These are phyloP conservation scores for Scenedesmus sp. DNA, from an alignment of 163 green algal genomes.

Conservation along the genomic window DNA sequence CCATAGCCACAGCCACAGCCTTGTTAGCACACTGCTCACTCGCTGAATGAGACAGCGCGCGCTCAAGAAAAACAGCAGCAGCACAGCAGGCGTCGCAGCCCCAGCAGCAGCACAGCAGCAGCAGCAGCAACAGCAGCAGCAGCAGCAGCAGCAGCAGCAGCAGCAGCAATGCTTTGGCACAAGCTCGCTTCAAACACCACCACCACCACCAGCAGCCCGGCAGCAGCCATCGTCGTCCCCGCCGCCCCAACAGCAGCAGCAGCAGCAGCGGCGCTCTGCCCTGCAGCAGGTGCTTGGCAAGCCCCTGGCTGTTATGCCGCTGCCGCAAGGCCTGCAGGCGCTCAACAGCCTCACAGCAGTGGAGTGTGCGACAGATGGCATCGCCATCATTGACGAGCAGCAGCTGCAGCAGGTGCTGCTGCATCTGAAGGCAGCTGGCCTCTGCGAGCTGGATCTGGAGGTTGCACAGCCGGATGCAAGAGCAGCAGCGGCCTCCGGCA, in stretches of 20 bases:
- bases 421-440: not conserved
- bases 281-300: not conserved
- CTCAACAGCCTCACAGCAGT: not conserved
- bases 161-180: not conserved
- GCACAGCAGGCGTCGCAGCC: not conserved
- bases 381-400: not conserved
- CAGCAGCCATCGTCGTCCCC: not conserved
- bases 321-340: not conserved
- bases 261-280: not conserved
- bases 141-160: not conserved
- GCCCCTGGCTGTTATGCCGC: not conserved
- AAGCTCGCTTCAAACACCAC: not conserved
- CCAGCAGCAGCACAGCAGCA: too few species aligned
- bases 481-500: not conserved
- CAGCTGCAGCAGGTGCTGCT: not conserved
- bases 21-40: too few species aligned
- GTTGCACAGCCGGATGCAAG: not conserved
- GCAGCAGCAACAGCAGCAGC: slow-evolving; percentile 36
- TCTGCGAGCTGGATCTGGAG: not conserved
- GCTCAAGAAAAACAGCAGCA: too few species aligned
- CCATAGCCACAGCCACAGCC: too few species aligned
- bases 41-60: too few species aligned
- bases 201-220: not conserved
- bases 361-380: not conserved
- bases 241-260: not conserved